Conservation (phyloP, 1,284 basidiomycete genomes). For the Xanthoconium separans region DNA sequence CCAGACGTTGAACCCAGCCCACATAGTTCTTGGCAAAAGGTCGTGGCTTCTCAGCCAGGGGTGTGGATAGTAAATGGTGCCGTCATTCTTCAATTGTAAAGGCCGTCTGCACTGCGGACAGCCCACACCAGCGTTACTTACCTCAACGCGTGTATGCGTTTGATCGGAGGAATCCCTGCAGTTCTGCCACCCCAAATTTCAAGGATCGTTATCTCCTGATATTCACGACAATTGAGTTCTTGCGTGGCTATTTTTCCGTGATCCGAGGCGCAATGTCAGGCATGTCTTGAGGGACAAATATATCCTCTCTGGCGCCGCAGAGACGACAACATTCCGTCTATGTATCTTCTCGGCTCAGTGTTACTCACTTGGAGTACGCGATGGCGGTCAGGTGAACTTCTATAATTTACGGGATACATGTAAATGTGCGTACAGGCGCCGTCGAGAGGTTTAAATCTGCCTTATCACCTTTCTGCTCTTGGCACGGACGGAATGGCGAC, state of each 20-base stretch:
- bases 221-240: slow-evolving; percentile 1
- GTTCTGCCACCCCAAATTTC: neutral
- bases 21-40: neutral
- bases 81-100: neutral
- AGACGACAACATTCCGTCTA: neutral
- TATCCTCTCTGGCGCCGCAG: neutral
- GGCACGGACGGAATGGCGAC: neutral
- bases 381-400: neutral
- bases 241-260: neutral
- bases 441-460: neutral
- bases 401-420: neutral
- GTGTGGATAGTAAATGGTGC: neutral
- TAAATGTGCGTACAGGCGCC: neutral
- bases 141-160: neutral
- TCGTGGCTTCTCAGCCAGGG: neutral
- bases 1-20: no score
- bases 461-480: slow-evolving; percentile 7
- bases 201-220: neutral
- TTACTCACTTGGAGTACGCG: neutral
- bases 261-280: slow-evolving; percentile 13
- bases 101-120: neutral
- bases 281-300: slow-evolving; percentile 5
- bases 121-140: neutral
- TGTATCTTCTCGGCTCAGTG: neutral
- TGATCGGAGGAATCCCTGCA: slow-evolving; percentile 20